Evolutionary conservation across 441 rosid genomes (phyloP).

Genomic region (Corymbia calophylla): DNA sequence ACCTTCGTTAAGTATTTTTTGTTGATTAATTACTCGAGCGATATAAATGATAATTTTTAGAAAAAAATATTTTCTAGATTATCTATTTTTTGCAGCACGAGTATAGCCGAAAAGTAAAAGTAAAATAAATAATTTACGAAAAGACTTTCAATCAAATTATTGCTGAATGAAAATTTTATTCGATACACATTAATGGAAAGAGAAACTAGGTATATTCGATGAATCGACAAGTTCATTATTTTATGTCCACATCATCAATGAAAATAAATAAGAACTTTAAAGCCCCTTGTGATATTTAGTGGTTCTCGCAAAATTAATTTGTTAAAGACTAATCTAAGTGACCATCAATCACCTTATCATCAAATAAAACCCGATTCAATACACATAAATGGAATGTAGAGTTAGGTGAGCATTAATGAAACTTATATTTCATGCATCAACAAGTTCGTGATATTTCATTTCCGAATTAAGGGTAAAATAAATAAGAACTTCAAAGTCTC

Average conservation of each 20-base stretch:
- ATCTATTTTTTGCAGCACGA: background rate
- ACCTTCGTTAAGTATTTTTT: background rate
- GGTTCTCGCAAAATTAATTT: background rate
- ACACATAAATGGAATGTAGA: fast-evolving
- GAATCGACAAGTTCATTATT: background rate
- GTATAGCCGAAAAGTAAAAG: fast-evolving
- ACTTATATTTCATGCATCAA: background rate
- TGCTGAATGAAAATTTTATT: background rate
- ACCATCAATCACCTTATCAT: fast-evolving
- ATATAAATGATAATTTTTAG: background rate
- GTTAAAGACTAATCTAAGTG: background rate
- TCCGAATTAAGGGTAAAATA: background rate
- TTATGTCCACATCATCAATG: background rate
- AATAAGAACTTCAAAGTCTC: no score
- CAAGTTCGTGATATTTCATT: background rate
- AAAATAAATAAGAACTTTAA: no score
- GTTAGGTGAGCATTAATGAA: background rate
- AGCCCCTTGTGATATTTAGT: background rate
- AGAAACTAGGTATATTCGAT: background rate
- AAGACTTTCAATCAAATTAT: fast-evolving
- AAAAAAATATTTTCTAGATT: background rate
- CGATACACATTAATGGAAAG: background rate
- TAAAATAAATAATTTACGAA: background rate
- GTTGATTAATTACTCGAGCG: background rate
- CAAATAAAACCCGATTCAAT: fast-evolving